Conservation (phyloP, 352 stramenopile genomes). For the Globisporangium middletonii region DNA sequence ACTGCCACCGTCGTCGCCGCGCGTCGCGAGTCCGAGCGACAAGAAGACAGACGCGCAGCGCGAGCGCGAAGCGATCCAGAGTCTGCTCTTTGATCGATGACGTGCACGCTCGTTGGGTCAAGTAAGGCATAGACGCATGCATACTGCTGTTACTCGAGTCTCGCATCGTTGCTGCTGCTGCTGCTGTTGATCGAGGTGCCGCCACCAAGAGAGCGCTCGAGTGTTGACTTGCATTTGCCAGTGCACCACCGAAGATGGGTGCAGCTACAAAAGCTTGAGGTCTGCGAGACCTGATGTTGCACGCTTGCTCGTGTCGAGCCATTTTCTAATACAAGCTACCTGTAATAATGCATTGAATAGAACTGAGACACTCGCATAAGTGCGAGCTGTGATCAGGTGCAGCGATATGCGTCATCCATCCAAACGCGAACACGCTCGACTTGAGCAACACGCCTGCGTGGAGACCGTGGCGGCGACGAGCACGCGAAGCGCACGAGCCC, state of each 20-base stretch:
- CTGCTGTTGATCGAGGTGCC: too few species aligned
- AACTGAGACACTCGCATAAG: too few species aligned
- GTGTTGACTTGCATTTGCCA: too few species aligned
- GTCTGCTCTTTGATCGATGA: slow-evolving; percentile 34
- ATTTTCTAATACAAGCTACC: not conserved
- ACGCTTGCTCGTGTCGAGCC: too few species aligned
- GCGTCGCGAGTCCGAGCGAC: not conserved
- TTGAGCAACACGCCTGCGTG: not conserved
- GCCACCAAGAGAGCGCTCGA: too few species aligned
- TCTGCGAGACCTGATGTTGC: too few species aligned
- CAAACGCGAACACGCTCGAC: not conserved
- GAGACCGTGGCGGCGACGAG: not conserved
- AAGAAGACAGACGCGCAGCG: slow-evolving; percentile 47
- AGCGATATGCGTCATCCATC: not conserved
- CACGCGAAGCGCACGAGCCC: not conserved
- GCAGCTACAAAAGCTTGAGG: too few species aligned
- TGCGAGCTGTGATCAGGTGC: not conserved
- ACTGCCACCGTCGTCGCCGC: not conserved
- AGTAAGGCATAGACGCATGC: not conserved
- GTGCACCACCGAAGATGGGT: too few species aligned
- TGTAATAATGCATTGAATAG: not conserved
- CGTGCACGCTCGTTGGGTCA: not conserved
- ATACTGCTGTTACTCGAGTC: not conserved
- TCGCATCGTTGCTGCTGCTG: too few species aligned
- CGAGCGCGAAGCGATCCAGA: slow-evolving; percentile 55